Base-by-base conservation (phyloP, 148 eudicot species). In the Rhododendron mucronatum region DNA sequence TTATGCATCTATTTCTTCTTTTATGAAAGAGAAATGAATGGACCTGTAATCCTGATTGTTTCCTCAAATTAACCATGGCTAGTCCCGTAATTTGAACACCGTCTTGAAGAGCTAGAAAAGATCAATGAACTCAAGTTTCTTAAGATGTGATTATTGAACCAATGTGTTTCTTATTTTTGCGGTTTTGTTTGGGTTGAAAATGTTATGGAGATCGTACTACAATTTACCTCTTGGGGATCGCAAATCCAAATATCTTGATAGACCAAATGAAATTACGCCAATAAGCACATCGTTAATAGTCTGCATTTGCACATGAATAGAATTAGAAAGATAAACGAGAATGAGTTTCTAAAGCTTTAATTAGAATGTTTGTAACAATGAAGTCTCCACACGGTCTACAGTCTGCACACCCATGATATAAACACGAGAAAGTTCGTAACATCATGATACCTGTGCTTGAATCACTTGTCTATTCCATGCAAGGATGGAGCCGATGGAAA, bases 241-340 rank as follows among this genome's bases (percentile, higher is more conserved):
- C 28, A 80, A 63, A 44, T 90, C 87, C 12, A 93, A 61, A 84
- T 95, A 95, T 86, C 82, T 93, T 21, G 96, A 92, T 6, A 95
- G 88, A 16, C 97, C 98, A 57, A 85, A 86, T 8, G 96, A 90
- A 50, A 95, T 81, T 51, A 96, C 51, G n/a, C 95, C 98, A 57
- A 93, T 87, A 45, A 96, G 94, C 16, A 93, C 96, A 79, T 95
- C 98, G 81, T 95, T 95, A 13, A 94, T 87, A 15, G 97, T 95
- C 97, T 95, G 95, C 92, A 86, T 20, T 47, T 45, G 6, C 45
- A 33, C 39, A n/a, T 78, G 0, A 45, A 51, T 74, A 57, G 53
- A 45, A 85, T 69, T 57, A 57, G 61, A 57, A 59, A 59, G n/a
- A 59, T 5, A 59, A 7, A 59, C 5, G n/a, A 5, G 9, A 20